Percentiles rank a stretch among this genome's conserved stretches.
phyloP scores from a whole-genome alignment of 2,329 filamentous ascomycete genomes.

The Tolypocladium guangdongense region DNA sequence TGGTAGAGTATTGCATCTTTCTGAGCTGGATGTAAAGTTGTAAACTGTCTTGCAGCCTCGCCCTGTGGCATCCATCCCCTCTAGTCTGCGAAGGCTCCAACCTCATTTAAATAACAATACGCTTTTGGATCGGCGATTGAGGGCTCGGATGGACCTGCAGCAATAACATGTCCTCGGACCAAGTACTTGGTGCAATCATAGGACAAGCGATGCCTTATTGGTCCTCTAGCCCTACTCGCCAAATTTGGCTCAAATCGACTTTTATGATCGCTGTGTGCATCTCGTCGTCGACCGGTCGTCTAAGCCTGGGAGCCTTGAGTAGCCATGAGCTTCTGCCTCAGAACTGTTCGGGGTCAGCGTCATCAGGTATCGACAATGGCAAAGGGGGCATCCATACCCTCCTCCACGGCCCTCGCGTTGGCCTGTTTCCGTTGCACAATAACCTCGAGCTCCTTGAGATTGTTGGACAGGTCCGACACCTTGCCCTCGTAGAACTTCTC shows the following conservation, averaged over 20 bases:
- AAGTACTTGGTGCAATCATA: background rate
- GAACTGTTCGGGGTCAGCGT: slow-evolving; percentile 19
- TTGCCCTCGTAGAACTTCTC: slow-evolving; percentile 47
- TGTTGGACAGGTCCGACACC: slow-evolving; percentile 39
- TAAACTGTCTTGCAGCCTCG: no score
- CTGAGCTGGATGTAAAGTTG: no score
- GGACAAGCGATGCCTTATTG: background rate
- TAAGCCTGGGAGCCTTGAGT: slow-evolving; percentile 16
- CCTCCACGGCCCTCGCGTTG: slow-evolving; percentile 79
- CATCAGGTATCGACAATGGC: slow-evolving; percentile 10
- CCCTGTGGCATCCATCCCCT: no score
- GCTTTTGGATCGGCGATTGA: slow-evolving; percentile 18
- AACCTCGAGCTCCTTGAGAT: slow-evolving; percentile 44
- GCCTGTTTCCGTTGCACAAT: slow-evolving; percentile 63
- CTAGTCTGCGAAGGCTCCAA: no score
- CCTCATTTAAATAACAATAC: no score
- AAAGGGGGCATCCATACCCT: slow-evolving; percentile 42
- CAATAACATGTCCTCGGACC: background rate
- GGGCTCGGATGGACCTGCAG: slow-evolving; percentile 17
- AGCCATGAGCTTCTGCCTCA: slow-evolving; percentile 34
- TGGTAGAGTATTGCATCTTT: no score
- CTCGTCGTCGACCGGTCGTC: slow-evolving; percentile 1
- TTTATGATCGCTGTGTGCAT: background rate
- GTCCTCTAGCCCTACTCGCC: background rate
- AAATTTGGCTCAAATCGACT: background rate